Evolutionary conservation across 768 basidiomycete genomes (phyloP).

Genomic region (Leccinum rimulosum): DNA sequence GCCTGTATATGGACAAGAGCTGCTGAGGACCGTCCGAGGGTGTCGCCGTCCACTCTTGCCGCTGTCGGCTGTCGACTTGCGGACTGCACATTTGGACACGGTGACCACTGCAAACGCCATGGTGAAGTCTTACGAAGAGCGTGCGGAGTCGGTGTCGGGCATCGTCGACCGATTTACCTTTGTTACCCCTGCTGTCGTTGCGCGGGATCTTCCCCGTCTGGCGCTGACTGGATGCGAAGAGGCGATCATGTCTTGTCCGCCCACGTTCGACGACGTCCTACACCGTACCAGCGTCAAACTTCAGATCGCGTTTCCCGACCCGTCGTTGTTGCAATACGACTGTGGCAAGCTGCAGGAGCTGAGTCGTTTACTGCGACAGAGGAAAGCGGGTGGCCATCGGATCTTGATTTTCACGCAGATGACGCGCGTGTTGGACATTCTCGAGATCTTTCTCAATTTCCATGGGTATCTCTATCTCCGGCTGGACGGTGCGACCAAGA

Average conservation of each 20-base stretch:
- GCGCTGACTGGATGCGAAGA: slow-evolving; percentile 48
- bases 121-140: slow-evolving; percentile 62
- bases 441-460: slow-evolving; percentile 89
- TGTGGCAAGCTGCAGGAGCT: slow-evolving; percentile 93
- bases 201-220: slow-evolving; percentile 66
- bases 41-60: slow-evolving; percentile 54
- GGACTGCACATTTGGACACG: slow-evolving; percentile 42
- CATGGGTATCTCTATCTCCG: slow-evolving; percentile 92
- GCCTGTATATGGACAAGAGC: slow-evolving; percentile 47
- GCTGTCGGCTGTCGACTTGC: slow-evolving; percentile 39
- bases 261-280: slow-evolving; percentile 62
- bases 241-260: slow-evolving; percentile 29
- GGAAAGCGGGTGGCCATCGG: slow-evolving; percentile 85
- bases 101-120: slow-evolving; percentile 41
- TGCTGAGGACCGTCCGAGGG: slow-evolving; percentile 37
- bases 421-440: slow-evolving; percentile 90
- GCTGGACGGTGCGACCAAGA: slow-evolving; percentile 93
- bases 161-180: slow-evolving; percentile 73
- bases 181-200: slow-evolving; percentile 75
- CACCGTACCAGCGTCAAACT: slow-evolving; percentile 78
- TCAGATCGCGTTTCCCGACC: slow-evolving; percentile 92
- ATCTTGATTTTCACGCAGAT: slow-evolving; percentile 96
- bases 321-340: slow-evolving; percentile 88
- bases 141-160: slow-evolving; percentile 52
- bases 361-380: slow-evolving; percentile 72